phyloP scores from a whole-genome alignment of 1,284 basidiomycete species.

The Lentinus polychrous region DNA sequence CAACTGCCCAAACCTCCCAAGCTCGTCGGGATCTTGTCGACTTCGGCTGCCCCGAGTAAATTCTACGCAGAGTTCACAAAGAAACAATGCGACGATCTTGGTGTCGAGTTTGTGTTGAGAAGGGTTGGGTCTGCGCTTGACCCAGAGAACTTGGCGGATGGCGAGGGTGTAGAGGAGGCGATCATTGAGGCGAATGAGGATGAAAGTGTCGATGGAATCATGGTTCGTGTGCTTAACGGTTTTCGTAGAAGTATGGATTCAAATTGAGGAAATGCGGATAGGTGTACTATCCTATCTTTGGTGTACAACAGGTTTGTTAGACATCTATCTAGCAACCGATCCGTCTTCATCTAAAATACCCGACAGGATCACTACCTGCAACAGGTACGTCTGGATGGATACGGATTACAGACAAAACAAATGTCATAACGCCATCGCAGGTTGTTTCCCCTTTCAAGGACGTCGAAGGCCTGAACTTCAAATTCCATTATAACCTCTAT shows the following conservation, averaged over 20 bases:
- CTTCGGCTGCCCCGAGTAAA: constrained; percentile 79
- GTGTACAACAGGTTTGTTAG: constrained; percentile 65
- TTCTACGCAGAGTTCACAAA: constrained; percentile 92
- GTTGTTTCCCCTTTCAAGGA: constrained; percentile 95
- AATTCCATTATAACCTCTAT: constrained; percentile 95
- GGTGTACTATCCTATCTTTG: constrained; percentile 94
- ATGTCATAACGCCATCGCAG: neutral
- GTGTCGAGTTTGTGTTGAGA: constrained; percentile 81
- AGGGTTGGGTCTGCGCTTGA: constrained; percentile 62
- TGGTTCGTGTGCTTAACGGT: constrained; percentile 51
- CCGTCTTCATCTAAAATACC: constrained; percentile 1
- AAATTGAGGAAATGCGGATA: constrained; percentile 21
- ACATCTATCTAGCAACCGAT: constrained; percentile 11
- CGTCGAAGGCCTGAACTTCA: constrained; percentile 94
- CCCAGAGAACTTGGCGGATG: constrained; percentile 35
- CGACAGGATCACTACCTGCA: constrained; percentile 92
- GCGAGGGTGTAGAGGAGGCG: constrained; percentile 85
- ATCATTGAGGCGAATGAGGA: constrained; percentile 95
- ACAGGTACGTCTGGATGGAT: constrained; percentile 41
- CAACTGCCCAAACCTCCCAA: constrained; percentile 48
- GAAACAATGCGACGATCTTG: constrained; percentile 86
- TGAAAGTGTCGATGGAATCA: constrained; percentile 83
- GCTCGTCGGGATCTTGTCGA: constrained; percentile 90
- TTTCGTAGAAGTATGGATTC: neutral
- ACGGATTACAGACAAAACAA: too few species aligned